Conservation (phyloP, 306 rosid species). For the Lathyrus tuberosus region DNA sequence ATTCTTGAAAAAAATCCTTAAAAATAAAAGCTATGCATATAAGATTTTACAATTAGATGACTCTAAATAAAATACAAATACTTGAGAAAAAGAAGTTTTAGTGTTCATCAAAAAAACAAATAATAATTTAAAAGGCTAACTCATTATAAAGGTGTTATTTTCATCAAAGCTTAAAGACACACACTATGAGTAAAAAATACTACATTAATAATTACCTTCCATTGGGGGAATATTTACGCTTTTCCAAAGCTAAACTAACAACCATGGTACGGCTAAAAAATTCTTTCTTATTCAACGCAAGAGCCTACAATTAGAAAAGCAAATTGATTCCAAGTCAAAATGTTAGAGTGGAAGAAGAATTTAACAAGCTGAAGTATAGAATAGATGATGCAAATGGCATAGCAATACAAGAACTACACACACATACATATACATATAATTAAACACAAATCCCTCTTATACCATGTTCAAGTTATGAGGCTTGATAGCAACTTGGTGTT, state of each 20-base stretch:
- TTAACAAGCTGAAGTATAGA: not conserved
- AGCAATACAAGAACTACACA: not conserved
- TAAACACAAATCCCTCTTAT: too few species aligned
- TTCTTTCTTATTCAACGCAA: slow-evolving; percentile 48
- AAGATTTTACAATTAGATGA: not conserved
- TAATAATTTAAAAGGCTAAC: not conserved
- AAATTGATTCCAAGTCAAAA: slow-evolving; percentile 12
- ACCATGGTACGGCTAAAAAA: slow-evolving; percentile 53
- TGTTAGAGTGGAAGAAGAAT: not conserved
- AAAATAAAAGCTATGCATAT: not conserved
- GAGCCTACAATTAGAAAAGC: slow-evolving; percentile 51
- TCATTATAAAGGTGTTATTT: not conserved
- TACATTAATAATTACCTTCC: slow-evolving; percentile 43
- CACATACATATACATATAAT: not conserved
- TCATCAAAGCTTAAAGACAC: not conserved
- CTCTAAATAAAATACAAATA: slow-evolving; percentile 4
- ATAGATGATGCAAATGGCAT: not conserved
- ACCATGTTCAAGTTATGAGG: too few species aligned
- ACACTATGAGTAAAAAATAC: not conserved
- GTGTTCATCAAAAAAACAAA: not conserved
- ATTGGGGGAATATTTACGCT: slow-evolving; percentile 61
- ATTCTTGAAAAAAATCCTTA: not conserved
- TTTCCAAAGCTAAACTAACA: slow-evolving; percentile 70
- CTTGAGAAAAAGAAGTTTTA: not conserved
- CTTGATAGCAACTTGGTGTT: too few species aligned